phyloP scores from a whole-genome alignment of 106 monocot genomes.

The Platanthera guangdongensis region DNA sequence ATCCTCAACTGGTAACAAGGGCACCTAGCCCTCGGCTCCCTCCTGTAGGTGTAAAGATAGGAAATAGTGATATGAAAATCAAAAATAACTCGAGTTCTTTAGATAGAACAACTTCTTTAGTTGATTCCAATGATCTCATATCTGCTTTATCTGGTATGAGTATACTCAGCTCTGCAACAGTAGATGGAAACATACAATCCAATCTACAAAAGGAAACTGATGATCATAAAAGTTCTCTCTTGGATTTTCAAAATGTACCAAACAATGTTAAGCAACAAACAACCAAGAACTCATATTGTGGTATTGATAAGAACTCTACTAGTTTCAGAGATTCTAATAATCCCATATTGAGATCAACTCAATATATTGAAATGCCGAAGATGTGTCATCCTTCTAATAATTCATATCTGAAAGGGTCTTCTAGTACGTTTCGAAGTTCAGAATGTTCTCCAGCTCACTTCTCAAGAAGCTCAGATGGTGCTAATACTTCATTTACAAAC shows the following conservation, averaged over 20 bases:
- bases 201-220: constrained; percentile 44
- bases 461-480: constrained; percentile 23
- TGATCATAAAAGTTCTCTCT: constrained; percentile 30
- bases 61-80: constrained; percentile 28
- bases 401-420: constrained; percentile 26
- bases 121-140: constrained; percentile 46
- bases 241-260: constrained; percentile 26
- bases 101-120: constrained; percentile 20
- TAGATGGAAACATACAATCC: constrained; percentile 24
- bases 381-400: constrained; percentile 9
- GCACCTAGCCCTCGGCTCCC: constrained; percentile 65
- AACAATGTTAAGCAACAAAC: constrained; percentile 17
- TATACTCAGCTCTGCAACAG: constrained; percentile 26
- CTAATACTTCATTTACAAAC: constrained; percentile 22
- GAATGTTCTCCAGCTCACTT: constrained; percentile 30
- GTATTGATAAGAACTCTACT: constrained; percentile 13
- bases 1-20: constrained; percentile 53
- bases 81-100: constrained; percentile 27
- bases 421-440: constrained; percentile 20
- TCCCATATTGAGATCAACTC: constrained; percentile 11
- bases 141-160: constrained; percentile 54
- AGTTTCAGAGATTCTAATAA: constrained; percentile 4
- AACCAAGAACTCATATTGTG: constrained; percentile 8
- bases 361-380: constrained; percentile 22
- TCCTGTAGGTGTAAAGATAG: constrained; percentile 57